Base-by-base conservation (phyloP, 2,329 filamentous ascomycete species). In the Aspergillus alliaceus region DNA sequence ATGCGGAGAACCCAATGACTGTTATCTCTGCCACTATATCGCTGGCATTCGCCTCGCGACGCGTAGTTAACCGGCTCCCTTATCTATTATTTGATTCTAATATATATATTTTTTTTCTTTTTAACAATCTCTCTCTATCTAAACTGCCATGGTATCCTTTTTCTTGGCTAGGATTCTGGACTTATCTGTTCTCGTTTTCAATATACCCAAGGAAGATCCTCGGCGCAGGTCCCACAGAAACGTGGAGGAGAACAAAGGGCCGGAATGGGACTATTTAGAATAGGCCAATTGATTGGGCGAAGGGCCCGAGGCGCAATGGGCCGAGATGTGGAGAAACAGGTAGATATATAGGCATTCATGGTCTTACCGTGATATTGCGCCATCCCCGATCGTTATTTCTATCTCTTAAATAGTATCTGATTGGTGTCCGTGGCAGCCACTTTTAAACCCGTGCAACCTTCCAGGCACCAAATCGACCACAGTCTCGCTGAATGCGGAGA, bases 311-410 rank as follows among this genome's bases (percentile, higher is more conserved):
- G 12, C 9, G 20, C 24, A 9, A 15, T 15, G 29, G 20, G 29
- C 54, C 62, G 59, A 57, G 64, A 70, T 68, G 67, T 64, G 66
- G 70, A 71, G 69, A 72, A 71, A 25, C 58, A 67, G 67, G 69
- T 71, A 69, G 20, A 50, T 51, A 31, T 47, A 32, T 39, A 22
- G 35, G 39, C 39, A 22, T 46, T 53, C 51, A 48, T 51, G 31
- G 15, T 53, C 29, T 31, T 46, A 25, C 51, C 39, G 20, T 34
- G 15, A 37, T 51, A 35, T 20, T 31, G 35, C 39, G 37, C 42
- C 46, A 53, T 46, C 42, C 27, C 51, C 54, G 18, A 29, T 31
- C 27, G 32, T 42, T 42, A 48, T 56, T 52, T 50, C 11, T 22
- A 14, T 40, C 11, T 22, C 12, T 20, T 40, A 8, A 25, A 11